Percentiles rank a stretch among this genome's conserved stretches.
These are phyloP conservation scores for Trichosporon faecale DNA, from an alignment of 1,284 basidiomycete genomes.

Conservation along the genomic window DNA sequence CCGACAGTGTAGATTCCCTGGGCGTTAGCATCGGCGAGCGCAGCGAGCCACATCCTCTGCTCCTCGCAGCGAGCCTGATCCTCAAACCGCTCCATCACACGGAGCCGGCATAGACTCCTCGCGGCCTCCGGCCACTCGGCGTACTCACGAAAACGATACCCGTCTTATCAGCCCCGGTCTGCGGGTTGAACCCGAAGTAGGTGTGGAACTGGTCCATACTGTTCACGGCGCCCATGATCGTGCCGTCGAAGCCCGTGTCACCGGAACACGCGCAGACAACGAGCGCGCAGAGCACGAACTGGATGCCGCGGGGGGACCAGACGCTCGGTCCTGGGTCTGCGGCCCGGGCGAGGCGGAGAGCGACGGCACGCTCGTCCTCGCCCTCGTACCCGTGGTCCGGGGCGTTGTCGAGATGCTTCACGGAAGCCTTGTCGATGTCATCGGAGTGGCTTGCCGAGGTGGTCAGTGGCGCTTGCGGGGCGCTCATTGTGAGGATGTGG, in stretches of 20 bases:
- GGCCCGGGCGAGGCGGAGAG: slow-evolving; percentile 55
- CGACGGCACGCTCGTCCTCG: slow-evolving; percentile 35
- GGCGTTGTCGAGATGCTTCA: not conserved
- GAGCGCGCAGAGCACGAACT: slow-evolving; percentile 53
- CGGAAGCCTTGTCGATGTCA: not conserved
- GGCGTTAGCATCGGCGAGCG: not conserved
- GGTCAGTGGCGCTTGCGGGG: not conserved
- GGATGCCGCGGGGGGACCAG: slow-evolving; percentile 51
- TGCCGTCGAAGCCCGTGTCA: slow-evolving; percentile 31
- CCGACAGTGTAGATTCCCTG: slow-evolving; percentile 59
- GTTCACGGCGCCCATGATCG: slow-evolving; percentile 22
- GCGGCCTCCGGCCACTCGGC: too few relatives aligned
- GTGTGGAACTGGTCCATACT: slow-evolving; percentile 18
- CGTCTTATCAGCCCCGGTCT: slow-evolving; percentile 4
- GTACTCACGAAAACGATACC: slow-evolving; percentile 29
- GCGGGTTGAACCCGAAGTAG: slow-evolving; percentile 13
- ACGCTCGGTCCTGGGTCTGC: slow-evolving; percentile 55
- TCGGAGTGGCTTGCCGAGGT: not conserved
- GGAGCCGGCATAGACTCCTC: too few relatives aligned
- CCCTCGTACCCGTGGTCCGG: not conserved
- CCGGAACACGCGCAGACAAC: slow-evolving; percentile 55
- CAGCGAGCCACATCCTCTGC: too few relatives aligned
- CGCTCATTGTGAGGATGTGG: not conserved
- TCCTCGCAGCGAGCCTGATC: too few relatives aligned
- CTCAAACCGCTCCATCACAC: too few relatives aligned